Evolutionary conservation across 257 asterid species (phyloP), one percentile per base, ranked within the genome.

Genomic region (Primulina tabacum): DNA sequence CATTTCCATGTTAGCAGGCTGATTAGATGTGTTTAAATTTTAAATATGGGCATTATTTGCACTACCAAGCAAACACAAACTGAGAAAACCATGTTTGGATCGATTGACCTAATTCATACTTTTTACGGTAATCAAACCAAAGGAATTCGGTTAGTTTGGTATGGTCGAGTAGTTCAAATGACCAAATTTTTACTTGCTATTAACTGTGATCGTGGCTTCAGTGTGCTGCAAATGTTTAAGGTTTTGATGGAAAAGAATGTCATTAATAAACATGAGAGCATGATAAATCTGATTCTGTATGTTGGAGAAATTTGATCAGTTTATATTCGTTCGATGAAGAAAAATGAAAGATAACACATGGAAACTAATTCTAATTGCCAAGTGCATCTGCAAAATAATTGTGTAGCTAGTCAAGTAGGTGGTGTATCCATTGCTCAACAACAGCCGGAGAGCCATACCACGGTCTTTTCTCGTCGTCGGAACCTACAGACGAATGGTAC

Each of bases 371-470:
- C 20, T 47, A 47, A 47, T 16, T 47, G 20, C 20, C 56, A 47
- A 47, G 16, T 47, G 18, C 55, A 12, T 14, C 2, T 12, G 16
- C 18, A 47, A 14, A 40, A 12, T 11, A 12, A 0, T 10, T 11
- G 5, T 43, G n/a, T 10, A 43, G 55, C 18, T 81, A 85, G 79
- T 71, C 64, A 59, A 88, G 91, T 33, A 92, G 95, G 77, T 90
- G 92, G 57, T 85, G 88, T 76, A 88, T 84, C 98, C 98, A 90
- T 71, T 85, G 90, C 72, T 90, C 80, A 59, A 90, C 98, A 69
- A 92, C 70, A 8, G 77, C 80, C 52, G 97, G 90, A 53, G 97
- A 92, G 61, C 98, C 97, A 71, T 90, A 92, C 98, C 97, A 92
- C 8, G 96, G 95, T 80, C 92, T 87, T 4, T 82, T 79, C 66